phyloP scores from a whole-genome alignment of 257 asterid species.

The Przewalskia tangutica region DNA sequence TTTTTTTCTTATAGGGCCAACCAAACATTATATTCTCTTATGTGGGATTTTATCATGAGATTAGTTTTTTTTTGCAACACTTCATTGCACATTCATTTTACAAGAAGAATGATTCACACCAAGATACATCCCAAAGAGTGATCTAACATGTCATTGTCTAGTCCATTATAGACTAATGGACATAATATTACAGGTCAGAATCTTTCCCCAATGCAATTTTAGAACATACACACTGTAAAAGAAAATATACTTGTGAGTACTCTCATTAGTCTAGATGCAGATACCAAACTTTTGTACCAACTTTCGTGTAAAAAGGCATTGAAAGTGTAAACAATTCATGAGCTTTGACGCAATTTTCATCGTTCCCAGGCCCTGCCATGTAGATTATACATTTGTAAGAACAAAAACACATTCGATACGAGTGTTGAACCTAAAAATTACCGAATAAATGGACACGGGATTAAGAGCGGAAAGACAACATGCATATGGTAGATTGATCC shows the following conservation, averaged over 20 bases:
- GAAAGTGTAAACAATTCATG: background rate
- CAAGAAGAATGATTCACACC: background rate
- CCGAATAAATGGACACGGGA: background rate
- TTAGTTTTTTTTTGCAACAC: background rate
- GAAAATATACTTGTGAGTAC: background rate
- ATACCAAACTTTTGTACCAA: background rate
- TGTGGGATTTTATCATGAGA: background rate
- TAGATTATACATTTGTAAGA: background rate
- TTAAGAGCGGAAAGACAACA: background rate
- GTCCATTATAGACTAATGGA: background rate
- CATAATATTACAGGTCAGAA: background rate
- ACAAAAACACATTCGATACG: background rate
- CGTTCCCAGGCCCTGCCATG: background rate
- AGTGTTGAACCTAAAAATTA: background rate
- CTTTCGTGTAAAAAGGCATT: background rate
- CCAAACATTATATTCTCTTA: background rate
- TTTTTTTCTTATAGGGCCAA: background rate
- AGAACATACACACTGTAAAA: background rate
- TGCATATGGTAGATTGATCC: background rate
- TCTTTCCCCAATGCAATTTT: background rate
- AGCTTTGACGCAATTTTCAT: background rate
- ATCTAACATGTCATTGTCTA: background rate
- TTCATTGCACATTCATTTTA: background rate
- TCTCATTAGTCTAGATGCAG: background rate
- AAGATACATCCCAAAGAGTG: constrained; percentile 1